Percentiles rank a stretch among this genome's conserved stretches.
Evolutionary conservation across 2,329 filamentous ascomycete species (phyloP).

Genomic region (Simplicillium aogashimaense): DNA sequence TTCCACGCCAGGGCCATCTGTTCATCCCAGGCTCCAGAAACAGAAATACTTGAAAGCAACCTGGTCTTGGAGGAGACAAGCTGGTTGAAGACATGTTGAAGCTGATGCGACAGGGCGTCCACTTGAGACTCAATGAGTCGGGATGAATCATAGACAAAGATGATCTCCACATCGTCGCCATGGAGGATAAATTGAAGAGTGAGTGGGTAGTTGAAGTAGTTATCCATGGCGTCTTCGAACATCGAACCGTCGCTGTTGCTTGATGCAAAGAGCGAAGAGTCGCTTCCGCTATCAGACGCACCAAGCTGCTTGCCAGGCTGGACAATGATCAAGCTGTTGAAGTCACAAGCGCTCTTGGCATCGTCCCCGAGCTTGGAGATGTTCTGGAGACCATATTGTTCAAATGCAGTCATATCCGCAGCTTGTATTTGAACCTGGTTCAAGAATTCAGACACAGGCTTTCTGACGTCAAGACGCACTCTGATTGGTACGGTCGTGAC

Average conservation of each 20-base stretch:
- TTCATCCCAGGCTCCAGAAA: slow-evolving; percentile 5
- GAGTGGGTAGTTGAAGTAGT: slow-evolving; percentile 15
- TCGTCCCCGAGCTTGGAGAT: slow-evolving; percentile 12
- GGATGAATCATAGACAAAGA: slow-evolving; percentile 6
- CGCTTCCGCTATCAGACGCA: too few relatives aligned
- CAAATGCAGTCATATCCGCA: slow-evolving; percentile 15
- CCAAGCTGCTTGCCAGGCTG: slow-evolving; percentile 7
- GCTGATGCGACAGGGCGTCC: slow-evolving; percentile 7
- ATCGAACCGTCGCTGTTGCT: slow-evolving; percentile 4
- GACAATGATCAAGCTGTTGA: slow-evolving; percentile 19
- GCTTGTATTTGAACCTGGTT: slow-evolving; percentile 11
- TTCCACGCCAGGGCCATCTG: slow-evolving; percentile 8
- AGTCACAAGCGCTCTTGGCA: slow-evolving; percentile 10
- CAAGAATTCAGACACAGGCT: slow-evolving; percentile 34
- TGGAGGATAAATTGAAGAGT: slow-evolving; percentile 12
- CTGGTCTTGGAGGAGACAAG: slow-evolving; percentile 5
- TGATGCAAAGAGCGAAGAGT: neutral
- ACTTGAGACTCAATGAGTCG: slow-evolving; percentile 9
- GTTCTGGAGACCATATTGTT: slow-evolving; percentile 19
- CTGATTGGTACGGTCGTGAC: slow-evolving; percentile 44
- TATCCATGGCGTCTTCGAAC: neutral
- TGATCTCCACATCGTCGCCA: slow-evolving; percentile 3
- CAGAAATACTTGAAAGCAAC: slow-evolving; percentile 4
- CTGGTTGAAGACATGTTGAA: slow-evolving; percentile 9
- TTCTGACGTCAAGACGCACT: slow-evolving; percentile 26